Evolutionary conservation across 2,329 filamentous ascomycete species (phyloP), one percentile per base, ranked within the genome.

Genomic region (Ophiostoma novo-ulmi): DNA sequence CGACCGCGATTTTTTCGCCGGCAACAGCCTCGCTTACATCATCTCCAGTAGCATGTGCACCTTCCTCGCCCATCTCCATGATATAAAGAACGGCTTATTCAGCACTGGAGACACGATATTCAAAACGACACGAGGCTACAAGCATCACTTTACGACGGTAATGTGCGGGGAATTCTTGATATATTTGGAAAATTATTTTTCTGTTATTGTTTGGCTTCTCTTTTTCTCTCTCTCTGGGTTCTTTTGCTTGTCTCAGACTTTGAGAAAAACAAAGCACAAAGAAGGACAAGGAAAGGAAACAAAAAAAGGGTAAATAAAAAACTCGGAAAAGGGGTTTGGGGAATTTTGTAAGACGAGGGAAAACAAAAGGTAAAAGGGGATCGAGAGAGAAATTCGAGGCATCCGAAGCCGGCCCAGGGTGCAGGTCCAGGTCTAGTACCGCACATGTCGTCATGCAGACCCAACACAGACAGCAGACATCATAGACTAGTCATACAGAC

Each of bases 341-440:
- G 48, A 70, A 65, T 69, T 71, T 71, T 71, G 63, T 63, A 68
- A 72, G 63, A 69, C 64, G 38, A 35, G 48, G 65, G 65, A 36
- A 52, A 69, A 58, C 17, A 52, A 64, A n/a, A 64, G 44, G 71
- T 44, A 44, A 65, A 41, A 65, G 48, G 71, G 63, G 38, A 70
- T 68, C 26, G 63, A 64, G 66, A 22, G 61, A 63, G 31, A 66
- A 67, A 73, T 64, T 67, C 65, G 48, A 68, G 70, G 70, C 67
- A 52, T 70, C 38, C 70, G 31, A 31, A 2, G 31, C 31, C 31
- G 31, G 31, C 31, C 31, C 31, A 31, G 31, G 31, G 31, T 31
- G 31, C 73, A 74, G 5, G 44, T 48, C 17, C 44, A 5, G 14
- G 44, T 48, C 44, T n/a, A 7, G 52, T 58, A 55, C 69, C 71